Evolutionary conservation across 768 basidiomycete genomes (phyloP).

Genomic region (Floccularia luteovirens): DNA sequence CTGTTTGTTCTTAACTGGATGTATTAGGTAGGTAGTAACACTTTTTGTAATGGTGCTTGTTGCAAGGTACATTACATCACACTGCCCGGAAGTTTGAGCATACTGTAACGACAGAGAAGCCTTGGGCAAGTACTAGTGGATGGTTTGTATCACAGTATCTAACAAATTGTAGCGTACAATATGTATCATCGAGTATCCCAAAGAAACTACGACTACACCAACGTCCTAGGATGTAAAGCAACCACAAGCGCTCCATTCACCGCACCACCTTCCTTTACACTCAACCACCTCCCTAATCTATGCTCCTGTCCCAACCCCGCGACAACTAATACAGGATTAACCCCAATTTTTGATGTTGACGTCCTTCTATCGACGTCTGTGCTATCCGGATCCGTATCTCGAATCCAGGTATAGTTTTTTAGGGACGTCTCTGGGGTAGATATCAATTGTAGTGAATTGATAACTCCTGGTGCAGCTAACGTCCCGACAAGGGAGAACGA

Average conservation of each 20-base stretch:
- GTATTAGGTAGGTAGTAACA: no score
- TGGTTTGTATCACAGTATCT: no score
- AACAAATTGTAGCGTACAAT: no score
- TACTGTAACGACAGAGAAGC: no score
- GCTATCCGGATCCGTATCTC: background rate
- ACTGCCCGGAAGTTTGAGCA: no score
- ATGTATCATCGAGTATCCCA: no score
- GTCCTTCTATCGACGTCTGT: constrained; percentile 1
- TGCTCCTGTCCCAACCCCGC: constrained; percentile 86
- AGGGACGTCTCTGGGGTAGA: constrained; percentile 43
- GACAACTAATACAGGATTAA: constrained; percentile 47
- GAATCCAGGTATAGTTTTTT: constrained; percentile 23
- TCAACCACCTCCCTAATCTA: constrained; percentile 84
- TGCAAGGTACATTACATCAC: no score
- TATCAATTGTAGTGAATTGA: constrained; percentile 87
- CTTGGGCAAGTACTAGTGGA: no score
- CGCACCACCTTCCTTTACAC: constrained; percentile 57
- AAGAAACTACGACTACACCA: constrained; percentile 4
- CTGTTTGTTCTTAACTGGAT: no score
- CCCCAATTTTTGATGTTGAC: constrained; percentile 12
- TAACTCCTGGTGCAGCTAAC: constrained; percentile 64
- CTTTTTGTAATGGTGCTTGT: no score
- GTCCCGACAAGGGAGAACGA: constrained; percentile 65
- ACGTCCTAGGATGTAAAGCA: constrained; percentile 39
- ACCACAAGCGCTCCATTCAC: constrained; percentile 69